These are phyloP conservation scores for Gynostemma pentaphyllum DNA, from an alignment of 306 rosid genomes.

Conservation along the genomic window DNA sequence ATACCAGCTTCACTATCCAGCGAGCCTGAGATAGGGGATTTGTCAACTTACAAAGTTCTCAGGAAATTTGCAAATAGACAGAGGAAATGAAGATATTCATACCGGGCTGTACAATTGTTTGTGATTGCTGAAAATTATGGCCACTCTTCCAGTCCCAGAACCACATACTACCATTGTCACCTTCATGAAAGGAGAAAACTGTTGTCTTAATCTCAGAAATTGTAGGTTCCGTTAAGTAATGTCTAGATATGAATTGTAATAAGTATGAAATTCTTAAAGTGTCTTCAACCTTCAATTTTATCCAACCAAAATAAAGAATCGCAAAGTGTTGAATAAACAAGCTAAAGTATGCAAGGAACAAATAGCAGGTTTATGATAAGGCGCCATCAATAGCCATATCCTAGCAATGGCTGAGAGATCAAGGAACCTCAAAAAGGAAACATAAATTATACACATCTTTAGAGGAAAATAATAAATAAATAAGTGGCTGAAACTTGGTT, in stretches of 20 bases:
- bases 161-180: constrained; percentile 98
- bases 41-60: not conserved
- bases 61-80: not conserved
- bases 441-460: not conserved
- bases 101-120: constrained; percentile 97
- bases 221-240: not conserved
- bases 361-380: too few relatives aligned
- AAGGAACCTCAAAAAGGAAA: not conserved
- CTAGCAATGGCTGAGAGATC: not conserved
- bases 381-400: too few relatives aligned
- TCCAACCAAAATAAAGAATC: not conserved
- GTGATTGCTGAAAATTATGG: constrained; percentile 88
- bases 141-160: constrained; percentile 99
- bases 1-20: constrained; percentile 97
- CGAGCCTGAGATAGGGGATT: constrained; percentile 44
- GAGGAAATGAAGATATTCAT: constrained; percentile 14
- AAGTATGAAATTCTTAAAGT: not conserved
- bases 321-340: not conserved
- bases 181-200: constrained; percentile 19
- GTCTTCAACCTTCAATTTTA: not conserved
- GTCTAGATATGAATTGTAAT: not conserved
- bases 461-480: not conserved
- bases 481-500: not conserved
- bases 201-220: not conserved
- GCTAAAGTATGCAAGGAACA: too few relatives aligned